Evolutionary conservation across 2,329 filamentous ascomycete genomes (phyloP), one percentile per base, ranked within the genome.

Genomic region (Diplodia sapinea): DNA sequence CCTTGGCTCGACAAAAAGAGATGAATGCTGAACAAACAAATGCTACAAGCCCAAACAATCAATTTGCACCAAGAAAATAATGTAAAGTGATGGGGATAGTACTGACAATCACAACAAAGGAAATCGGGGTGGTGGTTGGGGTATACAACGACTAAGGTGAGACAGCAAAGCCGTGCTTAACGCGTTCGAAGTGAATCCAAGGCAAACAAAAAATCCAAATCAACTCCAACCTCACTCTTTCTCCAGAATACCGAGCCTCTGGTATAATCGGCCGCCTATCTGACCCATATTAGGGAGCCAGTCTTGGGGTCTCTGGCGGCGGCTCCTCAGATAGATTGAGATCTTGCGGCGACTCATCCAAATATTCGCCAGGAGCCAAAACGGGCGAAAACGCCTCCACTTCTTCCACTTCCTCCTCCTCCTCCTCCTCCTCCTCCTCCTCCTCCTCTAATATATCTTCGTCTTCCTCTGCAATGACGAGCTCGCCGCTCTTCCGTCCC

Each of bases 401-500:
- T 49, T 66, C 68, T 29, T 69, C 66, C 20, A 68, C 33, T 66
- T 47, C 20, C 43, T 69, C 70, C n/a, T 71, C 71, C 52, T 72
- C 71, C 64, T 73, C 72, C 61, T 70, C 61, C n/a, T 68, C 66
- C n/a, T 68, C 57, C 52, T 72, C 71, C 64, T 73, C 72, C 61
- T 70, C 61, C n/a, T 68, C 66, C n/a, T 68, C 57, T 15, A 68
- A n/a, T 2, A 56, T 75, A 67, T 81, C 77, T 29, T 81, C 80
- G 69, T 80, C 79, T 57, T 78, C 79, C 13, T 73, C 76, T 52
- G 77, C 82, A 40, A 91, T 90, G n/a, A 89, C 89, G 65, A 92
- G 89, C 78, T 94, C 91, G 9, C 88, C 89, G 66, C 90, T 93
- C 29, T 88, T 82, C 33, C 91, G 82, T 0, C 90, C 90, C 62